Percentiles rank a stretch among this genome's conserved stretches.
Evolutionary conservation across 1,139 yeast species (phyloP).

Genomic region (Maudiozyma humilis): DNA sequence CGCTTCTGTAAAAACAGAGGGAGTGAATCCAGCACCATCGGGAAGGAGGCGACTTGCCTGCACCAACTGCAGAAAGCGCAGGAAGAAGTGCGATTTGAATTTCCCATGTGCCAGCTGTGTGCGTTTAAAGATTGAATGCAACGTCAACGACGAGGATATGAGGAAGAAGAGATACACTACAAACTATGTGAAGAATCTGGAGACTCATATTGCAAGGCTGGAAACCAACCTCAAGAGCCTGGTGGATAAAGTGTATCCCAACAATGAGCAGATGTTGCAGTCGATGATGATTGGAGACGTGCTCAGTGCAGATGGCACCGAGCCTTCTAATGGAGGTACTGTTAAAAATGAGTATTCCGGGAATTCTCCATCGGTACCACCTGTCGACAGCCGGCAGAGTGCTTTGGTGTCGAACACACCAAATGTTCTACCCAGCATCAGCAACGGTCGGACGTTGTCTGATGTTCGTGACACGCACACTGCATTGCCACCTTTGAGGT

Average conservation of each 20-base stretch:
- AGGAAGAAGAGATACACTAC: conserved; percentile 47
- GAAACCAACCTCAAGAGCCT: conserved; percentile 23
- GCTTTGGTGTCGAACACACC: not conserved
- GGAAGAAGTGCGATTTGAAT: conserved; percentile 45
- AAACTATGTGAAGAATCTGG: conserved; percentile 38
- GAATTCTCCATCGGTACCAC: too few species aligned
- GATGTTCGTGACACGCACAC: not conserved
- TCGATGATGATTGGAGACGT: conserved; percentile 21
- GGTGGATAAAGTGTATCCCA: conserved; percentile 18
- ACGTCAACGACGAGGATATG: conserved; percentile 43
- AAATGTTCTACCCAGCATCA: not conserved
- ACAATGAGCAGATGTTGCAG: conserved; percentile 13
- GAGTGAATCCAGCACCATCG: conserved; percentile 5
- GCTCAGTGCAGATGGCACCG: conserved; percentile 4
- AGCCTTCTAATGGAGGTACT: not conserved
- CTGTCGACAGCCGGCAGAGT: not conserved
- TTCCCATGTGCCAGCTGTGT: conserved; percentile 46
- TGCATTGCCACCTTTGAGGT: conserved; percentile 1
- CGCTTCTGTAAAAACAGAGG: too few species aligned
- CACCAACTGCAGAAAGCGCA: conserved; percentile 29
- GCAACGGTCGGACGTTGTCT: not conserved
- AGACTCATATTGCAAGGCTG: conserved; percentile 26
- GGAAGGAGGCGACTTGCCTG: conserved; percentile 28
- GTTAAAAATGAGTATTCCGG: not conserved
- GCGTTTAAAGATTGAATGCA: conserved; percentile 40